Conservation (phyloP, 1,139 yeast species). For the Candida tunisiensis region DNA sequence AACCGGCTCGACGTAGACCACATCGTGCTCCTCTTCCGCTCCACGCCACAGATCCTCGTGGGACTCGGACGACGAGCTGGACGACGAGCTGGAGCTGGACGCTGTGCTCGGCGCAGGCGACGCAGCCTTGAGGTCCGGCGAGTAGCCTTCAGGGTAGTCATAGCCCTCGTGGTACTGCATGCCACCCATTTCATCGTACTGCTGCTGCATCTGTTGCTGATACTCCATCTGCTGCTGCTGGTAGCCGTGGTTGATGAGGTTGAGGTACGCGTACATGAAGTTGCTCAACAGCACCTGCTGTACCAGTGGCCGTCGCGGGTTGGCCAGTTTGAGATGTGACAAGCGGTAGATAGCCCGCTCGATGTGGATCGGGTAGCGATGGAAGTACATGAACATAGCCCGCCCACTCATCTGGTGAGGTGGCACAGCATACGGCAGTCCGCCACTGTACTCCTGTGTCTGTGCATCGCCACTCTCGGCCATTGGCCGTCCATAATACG, state of each 20-base stretch:
- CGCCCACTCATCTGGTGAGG: conserved; percentile 21
- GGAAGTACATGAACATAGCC: conserved; percentile 21
- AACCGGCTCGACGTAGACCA: neutral
- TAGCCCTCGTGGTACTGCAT: conserved; percentile 3
- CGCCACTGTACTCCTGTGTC: too few relatives aligned
- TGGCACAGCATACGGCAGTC: conserved; percentile 21
- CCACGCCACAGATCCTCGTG: conserved; percentile 6
- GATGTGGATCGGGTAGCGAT: conserved; percentile 80
- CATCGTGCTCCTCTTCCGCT: conserved; percentile 1
- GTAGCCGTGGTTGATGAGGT: conserved; percentile 65
- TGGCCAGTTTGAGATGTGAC: conserved; percentile 84
- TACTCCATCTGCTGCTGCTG: conserved; percentile 14
- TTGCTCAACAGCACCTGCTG: conserved; percentile 89
- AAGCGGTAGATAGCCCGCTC: conserved; percentile 90
- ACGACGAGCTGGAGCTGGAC: conserved; percentile 11
- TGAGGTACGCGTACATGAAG: conserved; percentile 94
- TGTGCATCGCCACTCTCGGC: too few relatives aligned
- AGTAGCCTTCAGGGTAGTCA: conserved; percentile 1
- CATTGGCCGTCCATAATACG: too few relatives aligned
- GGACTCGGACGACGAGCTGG: conserved; percentile 8
- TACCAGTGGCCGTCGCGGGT: conserved; percentile 75
- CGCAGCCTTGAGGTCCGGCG: conserved; percentile 2
- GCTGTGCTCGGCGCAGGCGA: conserved; percentile 9
- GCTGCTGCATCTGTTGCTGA: neutral
- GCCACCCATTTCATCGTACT: conserved; percentile 1